These are phyloP conservation scores for Sordaria brevicollis DNA, from an alignment of 495 filamentous ascomycete genomes.

Conservation along the genomic window DNA sequence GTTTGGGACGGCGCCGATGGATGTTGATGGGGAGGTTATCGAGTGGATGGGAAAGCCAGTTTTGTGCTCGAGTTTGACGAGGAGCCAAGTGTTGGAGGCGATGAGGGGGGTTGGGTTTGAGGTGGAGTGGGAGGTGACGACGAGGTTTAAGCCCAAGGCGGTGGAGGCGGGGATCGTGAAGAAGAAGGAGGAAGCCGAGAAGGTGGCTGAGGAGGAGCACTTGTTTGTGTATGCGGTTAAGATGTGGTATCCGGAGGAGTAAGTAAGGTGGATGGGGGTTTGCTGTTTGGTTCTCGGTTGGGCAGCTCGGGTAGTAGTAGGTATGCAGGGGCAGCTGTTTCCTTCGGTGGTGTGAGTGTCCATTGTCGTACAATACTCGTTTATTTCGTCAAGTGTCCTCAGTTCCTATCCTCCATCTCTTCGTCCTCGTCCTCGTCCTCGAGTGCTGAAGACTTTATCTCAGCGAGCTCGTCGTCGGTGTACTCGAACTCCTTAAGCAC, in stretches of 20 bases:
- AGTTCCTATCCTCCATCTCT: conserved; percentile 22
- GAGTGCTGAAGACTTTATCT: conserved; percentile 20
- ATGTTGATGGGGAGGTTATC: conserved; percentile 4
- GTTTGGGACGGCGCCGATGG: conserved; percentile 6
- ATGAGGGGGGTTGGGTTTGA: conserved; percentile 6
- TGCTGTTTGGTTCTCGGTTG: not conserved
- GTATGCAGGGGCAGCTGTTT: not conserved
- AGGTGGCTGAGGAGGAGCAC: conserved; percentile 17
- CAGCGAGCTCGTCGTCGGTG: not conserved
- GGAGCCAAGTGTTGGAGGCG: not conserved
- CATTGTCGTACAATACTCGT: not conserved
- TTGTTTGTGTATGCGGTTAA: conserved; percentile 13
- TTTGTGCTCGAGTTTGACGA: conserved; percentile 5
- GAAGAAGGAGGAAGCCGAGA: not conserved
- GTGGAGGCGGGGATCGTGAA: conserved; percentile 11
- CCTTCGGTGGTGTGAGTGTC: not conserved
- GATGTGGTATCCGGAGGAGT: not conserved
- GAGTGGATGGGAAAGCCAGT: conserved; percentile 11
- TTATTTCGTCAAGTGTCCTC: not conserved
- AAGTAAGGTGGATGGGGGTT: not conserved
- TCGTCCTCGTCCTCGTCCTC: conserved; percentile 6
- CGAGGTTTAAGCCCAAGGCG: conserved; percentile 5
- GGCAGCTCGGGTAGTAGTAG: no score
- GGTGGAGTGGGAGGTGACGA: conserved; percentile 3
- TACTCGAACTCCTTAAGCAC: not conserved